These are phyloP conservation scores for Fraxinus excelsior DNA, from an alignment of 257 asterid genomes.

Conservation along the genomic window DNA sequence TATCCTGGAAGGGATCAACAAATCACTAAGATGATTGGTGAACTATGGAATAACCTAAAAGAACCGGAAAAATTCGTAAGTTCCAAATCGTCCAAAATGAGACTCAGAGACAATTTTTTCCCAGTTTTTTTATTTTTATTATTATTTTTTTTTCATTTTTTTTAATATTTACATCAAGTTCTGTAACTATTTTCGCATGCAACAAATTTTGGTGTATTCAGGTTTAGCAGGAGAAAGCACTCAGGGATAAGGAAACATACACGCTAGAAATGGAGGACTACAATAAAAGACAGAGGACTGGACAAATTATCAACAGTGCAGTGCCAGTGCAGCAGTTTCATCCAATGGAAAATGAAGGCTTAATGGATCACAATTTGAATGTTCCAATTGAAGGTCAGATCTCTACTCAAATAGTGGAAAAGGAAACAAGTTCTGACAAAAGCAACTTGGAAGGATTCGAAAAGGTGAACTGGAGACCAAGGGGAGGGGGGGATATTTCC, in stretches of 20 bases:
- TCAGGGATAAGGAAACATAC: slow-evolving; percentile 75
- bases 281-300: slow-evolving; percentile 45
- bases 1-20: slow-evolving; percentile 71
- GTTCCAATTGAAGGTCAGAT: slow-evolving; percentile 32
- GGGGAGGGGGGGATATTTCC: no score
- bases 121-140: no score
- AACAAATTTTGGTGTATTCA: slow-evolving; percentile 39
- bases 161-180: background rate
- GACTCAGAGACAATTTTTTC: background rate
- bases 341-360: slow-evolving; percentile 10
- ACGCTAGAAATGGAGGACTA: slow-evolving; percentile 71
- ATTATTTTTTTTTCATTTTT: no score
- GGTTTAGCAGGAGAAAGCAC: slow-evolving; percentile 81
- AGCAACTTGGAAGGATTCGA: slow-evolving; percentile 38
- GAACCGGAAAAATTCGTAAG: slow-evolving; percentile 66
- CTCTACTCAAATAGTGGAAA: slow-evolving; percentile 12
- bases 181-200: background rate
- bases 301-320: slow-evolving; percentile 24
- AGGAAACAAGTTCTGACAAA: slow-evolving; percentile 22
- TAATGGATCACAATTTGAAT: slow-evolving; percentile 30
- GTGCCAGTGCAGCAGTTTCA: slow-evolving; percentile 35
- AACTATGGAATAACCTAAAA: slow-evolving; percentile 70
- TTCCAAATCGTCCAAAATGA: background rate
- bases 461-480: slow-evolving; percentile 19
- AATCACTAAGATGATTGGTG: slow-evolving; percentile 84